Evolutionary conservation across 164 flowering plant species (phyloP).

Genomic region (Akebia trifoliata): DNA sequence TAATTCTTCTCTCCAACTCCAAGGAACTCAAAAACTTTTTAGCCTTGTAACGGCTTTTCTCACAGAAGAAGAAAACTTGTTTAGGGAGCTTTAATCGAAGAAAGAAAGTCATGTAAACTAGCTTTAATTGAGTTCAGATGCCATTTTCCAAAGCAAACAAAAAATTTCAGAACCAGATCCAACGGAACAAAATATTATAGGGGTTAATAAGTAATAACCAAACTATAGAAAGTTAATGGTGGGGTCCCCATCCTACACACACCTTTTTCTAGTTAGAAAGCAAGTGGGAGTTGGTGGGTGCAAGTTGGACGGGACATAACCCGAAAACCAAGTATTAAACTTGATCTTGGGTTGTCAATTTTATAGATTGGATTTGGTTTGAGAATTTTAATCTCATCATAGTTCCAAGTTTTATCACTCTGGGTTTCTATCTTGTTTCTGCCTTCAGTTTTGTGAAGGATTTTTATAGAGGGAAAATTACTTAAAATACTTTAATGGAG

Average conservation of each 20-base stretch:
- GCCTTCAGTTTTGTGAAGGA: too few species aligned
- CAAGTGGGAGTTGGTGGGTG: constrained; percentile 73
- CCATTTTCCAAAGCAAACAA: constrained; percentile 19
- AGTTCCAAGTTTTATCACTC: too few species aligned
- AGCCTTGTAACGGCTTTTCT: constrained; percentile 23
- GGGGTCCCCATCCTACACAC: constrained; percentile 22
- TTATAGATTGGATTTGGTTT: too few species aligned
- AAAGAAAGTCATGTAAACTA: constrained; percentile 11
- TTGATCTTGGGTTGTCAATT: too few species aligned
- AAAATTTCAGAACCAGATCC: constrained; percentile 14
- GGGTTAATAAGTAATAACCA: constrained; percentile 13
- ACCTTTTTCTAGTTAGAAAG: constrained; percentile 38
- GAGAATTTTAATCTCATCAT: too few species aligned
- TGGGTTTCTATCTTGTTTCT: too few species aligned
- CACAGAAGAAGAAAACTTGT: constrained; percentile 19
- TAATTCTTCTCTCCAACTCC: background rate
- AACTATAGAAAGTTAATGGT: too few species aligned
- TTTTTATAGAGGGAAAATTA: too few species aligned
- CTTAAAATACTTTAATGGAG: too few species aligned
- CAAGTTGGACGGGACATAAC: too few species aligned
- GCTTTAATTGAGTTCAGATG: background rate
- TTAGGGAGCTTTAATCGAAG: constrained; percentile 22
- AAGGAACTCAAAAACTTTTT: background rate
- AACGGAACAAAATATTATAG: constrained; percentile 10
- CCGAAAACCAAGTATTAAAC: too few species aligned